Conservation (phyloP, 495 filamentous ascomycete species). For the Xylaria castorea region DNA sequence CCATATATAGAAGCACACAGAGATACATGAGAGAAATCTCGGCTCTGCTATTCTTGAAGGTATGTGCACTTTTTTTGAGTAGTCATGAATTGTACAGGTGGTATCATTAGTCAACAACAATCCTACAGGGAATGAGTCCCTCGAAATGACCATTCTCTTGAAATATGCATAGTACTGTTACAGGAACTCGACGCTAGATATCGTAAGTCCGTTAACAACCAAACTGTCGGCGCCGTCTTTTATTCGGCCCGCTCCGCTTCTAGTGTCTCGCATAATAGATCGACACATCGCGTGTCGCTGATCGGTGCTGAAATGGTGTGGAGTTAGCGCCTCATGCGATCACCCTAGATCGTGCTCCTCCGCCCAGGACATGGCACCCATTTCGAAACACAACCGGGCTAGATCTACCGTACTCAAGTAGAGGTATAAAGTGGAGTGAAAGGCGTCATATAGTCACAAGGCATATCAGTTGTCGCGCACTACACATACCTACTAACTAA, state of each 20-base stretch:
- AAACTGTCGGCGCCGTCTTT: neutral
- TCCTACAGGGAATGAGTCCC: neutral
- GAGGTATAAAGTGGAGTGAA: neutral
- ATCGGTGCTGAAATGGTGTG: neutral
- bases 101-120: neutral
- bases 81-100: neutral
- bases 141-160: neutral
- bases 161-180: neutral
- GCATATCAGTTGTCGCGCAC: neutral
- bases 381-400: neutral
- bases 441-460: neutral
- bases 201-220: neutral
- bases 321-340: slow-evolving; percentile 7
- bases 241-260: slow-evolving; percentile 20
- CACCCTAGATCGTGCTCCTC: neutral
- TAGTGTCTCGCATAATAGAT: neutral
- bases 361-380: neutral
- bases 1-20: neutral
- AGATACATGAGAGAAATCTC: neutral
- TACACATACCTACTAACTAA: neutral
- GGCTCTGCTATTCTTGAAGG: neutral
- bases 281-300: neutral
- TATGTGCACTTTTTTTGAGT: neutral
- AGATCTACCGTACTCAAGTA: neutral
- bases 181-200: neutral